Evolutionary conservation across 345 rosid species (phyloP), one percentile per base, ranked within the genome.

Genomic region (Turritis glabra): DNA sequence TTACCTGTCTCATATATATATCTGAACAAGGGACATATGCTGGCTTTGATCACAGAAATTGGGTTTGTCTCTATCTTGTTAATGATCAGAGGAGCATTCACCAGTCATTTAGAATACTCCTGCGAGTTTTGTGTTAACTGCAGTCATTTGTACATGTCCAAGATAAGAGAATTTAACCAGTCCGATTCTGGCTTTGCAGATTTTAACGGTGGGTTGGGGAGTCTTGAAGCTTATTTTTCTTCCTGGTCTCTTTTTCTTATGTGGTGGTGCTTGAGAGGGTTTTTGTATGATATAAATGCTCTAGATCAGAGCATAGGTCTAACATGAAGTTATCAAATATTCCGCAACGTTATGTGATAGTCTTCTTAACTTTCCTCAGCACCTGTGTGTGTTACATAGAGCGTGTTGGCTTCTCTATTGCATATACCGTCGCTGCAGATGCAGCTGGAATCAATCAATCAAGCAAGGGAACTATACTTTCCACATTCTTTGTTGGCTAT

Each of bases 361-460:
- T 95, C 78, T 76, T 90, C 79, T 84, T 95, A 74, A 95, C 93
- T 50, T 92, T 95, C 72, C 82, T 90, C 47, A 77, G 96, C 82
- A 88, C 99, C 4, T 87, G 87, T 11, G 96, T 93, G 35, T 92
- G 99, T 79, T 95, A 95, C 73, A 80, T 95, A 35, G 99, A 95
- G 78, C 93, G 99, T 57, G 97, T 95, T 32, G 97, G 99, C 54
- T 95, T 92, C 84, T 95, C 99, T 14, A 90, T 93, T 72, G 97
- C 97, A 2, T 94, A 94, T 68, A 91, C 97, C 0, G 83, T 83
- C 40, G 97, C 98, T 21, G 97, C 97, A 7, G 98, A 94, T 82
- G 93, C 89, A 65, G 91, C 89, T 26, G 96, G 97, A 0, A 86
- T 91, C 59, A 89, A 86, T 71, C 96, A 95, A 71, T 90, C 98